Evolutionary conservation across 1,284 basidiomycete species (phyloP).

Genomic region (Vanrija sp.): DNA sequence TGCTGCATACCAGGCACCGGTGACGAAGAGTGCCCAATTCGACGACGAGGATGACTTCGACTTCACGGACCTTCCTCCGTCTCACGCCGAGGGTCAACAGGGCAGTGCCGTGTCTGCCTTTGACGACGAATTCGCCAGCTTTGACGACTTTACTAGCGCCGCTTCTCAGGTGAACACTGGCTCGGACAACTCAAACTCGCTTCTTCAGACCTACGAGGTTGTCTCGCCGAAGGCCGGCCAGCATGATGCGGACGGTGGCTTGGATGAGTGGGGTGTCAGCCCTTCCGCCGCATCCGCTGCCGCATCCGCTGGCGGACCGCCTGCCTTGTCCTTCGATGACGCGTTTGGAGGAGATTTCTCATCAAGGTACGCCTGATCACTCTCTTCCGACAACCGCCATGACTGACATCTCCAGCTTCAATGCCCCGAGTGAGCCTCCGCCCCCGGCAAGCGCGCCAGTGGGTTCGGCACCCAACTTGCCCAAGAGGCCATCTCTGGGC

Average conservation of each 20-base stretch:
- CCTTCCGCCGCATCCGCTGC: slow-evolving; percentile 1
- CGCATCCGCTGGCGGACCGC: slow-evolving; percentile 11
- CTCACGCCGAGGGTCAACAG: background rate
- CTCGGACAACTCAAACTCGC: slow-evolving; percentile 23
- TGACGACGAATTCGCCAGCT: slow-evolving; percentile 49
- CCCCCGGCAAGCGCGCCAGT: slow-evolving; percentile 32
- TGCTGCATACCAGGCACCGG: background rate
- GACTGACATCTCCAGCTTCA: background rate
- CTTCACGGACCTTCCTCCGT: slow-evolving; percentile 59
- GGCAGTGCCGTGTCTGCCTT: slow-evolving; percentile 21
- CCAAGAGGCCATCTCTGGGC: background rate
- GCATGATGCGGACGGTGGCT: slow-evolving; percentile 3
- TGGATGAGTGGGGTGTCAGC: slow-evolving; percentile 26
- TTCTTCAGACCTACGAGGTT: slow-evolving; percentile 39
- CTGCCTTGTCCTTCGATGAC: slow-evolving; percentile 1
- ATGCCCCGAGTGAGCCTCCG: slow-evolving; percentile 16
- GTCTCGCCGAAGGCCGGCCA: slow-evolving; percentile 21
- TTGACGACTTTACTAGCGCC: slow-evolving; percentile 50
- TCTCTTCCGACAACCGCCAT: background rate
- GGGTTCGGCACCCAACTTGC: background rate
- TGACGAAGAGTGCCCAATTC: slow-evolving; percentile 50
- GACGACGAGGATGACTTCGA: slow-evolving; percentile 86
- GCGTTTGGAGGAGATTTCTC: slow-evolving; percentile 50
- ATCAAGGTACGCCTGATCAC: slow-evolving; percentile 13
- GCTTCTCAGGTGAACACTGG: slow-evolving; percentile 16